Conservation (phyloP, 768 basidiomycete species). For the Suillus sp. region DNA sequence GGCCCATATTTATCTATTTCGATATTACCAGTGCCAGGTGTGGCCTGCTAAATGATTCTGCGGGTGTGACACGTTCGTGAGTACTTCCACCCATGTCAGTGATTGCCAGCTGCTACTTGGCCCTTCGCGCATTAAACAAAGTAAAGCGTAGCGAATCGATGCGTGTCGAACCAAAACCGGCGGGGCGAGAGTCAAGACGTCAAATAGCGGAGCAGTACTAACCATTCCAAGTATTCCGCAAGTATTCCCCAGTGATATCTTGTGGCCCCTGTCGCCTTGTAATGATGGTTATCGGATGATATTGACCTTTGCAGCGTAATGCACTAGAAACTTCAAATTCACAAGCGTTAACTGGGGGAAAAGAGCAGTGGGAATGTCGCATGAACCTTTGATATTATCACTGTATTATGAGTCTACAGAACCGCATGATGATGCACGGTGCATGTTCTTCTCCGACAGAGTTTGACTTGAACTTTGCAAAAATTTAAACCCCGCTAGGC, state of each 20-base stretch:
- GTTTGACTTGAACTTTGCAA: too few species aligned
- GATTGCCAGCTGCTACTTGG: neutral
- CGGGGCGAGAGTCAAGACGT: neutral
- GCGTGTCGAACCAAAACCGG: neutral
- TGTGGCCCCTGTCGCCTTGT: neutral
- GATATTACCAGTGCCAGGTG: slow-evolving; percentile 12
- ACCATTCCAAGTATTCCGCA: neutral
- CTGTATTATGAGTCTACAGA: too few species aligned
- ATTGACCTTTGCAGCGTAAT: neutral
- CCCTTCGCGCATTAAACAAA: neutral
- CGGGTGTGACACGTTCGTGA: slow-evolving; percentile 18
- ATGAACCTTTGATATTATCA: too few species aligned
- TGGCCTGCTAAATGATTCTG: slow-evolving; percentile 16
- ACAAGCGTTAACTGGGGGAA: too few species aligned
- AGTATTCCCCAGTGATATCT: neutral
- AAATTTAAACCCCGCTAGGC: too few species aligned
- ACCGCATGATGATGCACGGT: too few species aligned
- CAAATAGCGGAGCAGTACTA: neutral
- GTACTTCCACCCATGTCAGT: neutral
- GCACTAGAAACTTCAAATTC: neutral
- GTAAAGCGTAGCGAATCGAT: neutral
- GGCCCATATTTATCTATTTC: neutral
- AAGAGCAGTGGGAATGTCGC: too few species aligned
- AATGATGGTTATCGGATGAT: neutral
- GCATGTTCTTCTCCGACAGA: too few species aligned